These are phyloP conservation scores for Veloboletus limbatus DNA, from an alignment of 1,284 basidiomycete genomes.

Conservation along the genomic window DNA sequence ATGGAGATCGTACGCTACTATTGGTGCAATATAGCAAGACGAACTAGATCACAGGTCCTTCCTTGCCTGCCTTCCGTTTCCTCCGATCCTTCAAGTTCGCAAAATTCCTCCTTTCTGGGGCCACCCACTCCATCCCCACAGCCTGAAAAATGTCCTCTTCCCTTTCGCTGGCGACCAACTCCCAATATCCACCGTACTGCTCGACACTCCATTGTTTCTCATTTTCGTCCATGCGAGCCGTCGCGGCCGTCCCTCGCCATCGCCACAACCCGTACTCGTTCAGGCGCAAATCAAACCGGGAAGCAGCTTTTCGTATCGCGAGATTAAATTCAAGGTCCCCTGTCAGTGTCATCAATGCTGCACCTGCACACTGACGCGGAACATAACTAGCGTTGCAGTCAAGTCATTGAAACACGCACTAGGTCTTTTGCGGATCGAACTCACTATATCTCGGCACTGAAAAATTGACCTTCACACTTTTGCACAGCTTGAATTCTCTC, in stretches of 20 bases:
- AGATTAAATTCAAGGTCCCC: slow-evolving; percentile 49
- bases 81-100: slow-evolving; percentile 11
- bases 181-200: slow-evolving; percentile 22
- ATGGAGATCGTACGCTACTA: slow-evolving; percentile 9
- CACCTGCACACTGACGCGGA: slow-evolving; percentile 46
- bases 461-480: slow-evolving; percentile 38
- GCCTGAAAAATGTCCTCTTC: slow-evolving; percentile 26
- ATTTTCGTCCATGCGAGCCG: background rate
- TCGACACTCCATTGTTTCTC: slow-evolving; percentile 10
- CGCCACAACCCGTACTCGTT: slow-evolving; percentile 60
- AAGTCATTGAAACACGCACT: background rate
- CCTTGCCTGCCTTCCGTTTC: slow-evolving; percentile 4
- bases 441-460: slow-evolving; percentile 43
- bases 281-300: slow-evolving; percentile 43
- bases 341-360: slow-evolving; percentile 49
- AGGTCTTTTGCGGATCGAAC: slow-evolving; percentile 17
- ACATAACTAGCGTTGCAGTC: slow-evolving; percentile 38
- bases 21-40: slow-evolving; percentile 8
- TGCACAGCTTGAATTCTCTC: slow-evolving; percentile 34
- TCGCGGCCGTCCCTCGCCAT: slow-evolving; percentile 32
- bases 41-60: slow-evolving; percentile 9
- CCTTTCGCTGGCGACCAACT: slow-evolving; percentile 20
- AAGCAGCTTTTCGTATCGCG: slow-evolving; percentile 41
- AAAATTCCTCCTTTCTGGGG: slow-evolving; percentile 29
- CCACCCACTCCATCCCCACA: slow-evolving; percentile 29